These are phyloP conservation scores for Lasiosphaeria ovina DNA, from an alignment of 495 filamentous ascomycete species.

Conservation along the genomic window DNA sequence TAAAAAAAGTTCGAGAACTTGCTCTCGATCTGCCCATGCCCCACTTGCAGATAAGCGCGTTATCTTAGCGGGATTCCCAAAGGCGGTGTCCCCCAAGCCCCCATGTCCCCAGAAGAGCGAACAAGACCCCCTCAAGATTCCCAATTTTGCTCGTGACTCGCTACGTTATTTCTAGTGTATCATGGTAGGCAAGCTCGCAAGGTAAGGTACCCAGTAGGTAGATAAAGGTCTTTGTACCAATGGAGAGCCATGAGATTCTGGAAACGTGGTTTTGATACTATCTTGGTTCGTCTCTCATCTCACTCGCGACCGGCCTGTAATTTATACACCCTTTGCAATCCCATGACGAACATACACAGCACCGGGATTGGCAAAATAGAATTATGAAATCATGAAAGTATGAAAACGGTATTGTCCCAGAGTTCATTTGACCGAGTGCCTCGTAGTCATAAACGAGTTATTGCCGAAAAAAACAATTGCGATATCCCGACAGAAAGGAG, in stretches of 20 bases:
- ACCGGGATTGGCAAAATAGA: neutral
- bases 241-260: too few relatives aligned
- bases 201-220: too few relatives aligned
- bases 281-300: too few relatives aligned
- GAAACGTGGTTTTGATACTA: too few relatives aligned
- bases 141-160: too few relatives aligned
- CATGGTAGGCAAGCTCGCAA: too few relatives aligned
- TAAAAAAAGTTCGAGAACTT: neutral
- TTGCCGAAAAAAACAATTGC: slow-evolving; percentile 22
- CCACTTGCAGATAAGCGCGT: slow-evolving; percentile 9
- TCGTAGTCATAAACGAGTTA: slow-evolving; percentile 30
- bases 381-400: neutral
- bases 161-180: too few relatives aligned
- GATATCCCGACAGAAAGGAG: slow-evolving; percentile 29
- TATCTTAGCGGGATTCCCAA: slow-evolving; percentile 7
- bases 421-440: slow-evolving; percentile 33
- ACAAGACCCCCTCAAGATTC: too few relatives aligned
- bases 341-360: neutral
- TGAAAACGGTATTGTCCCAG: slow-evolving; percentile 24
- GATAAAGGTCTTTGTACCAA: too few relatives aligned
- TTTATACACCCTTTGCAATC: neutral
- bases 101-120: too few relatives aligned
- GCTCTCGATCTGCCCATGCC: neutral
- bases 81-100: slow-evolving; percentile 11
- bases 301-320: too few relatives aligned